Base-by-base conservation (phyloP, 2,329 filamentous ascomycete genomes). In the Apiospora kogelbergensis region DNA sequence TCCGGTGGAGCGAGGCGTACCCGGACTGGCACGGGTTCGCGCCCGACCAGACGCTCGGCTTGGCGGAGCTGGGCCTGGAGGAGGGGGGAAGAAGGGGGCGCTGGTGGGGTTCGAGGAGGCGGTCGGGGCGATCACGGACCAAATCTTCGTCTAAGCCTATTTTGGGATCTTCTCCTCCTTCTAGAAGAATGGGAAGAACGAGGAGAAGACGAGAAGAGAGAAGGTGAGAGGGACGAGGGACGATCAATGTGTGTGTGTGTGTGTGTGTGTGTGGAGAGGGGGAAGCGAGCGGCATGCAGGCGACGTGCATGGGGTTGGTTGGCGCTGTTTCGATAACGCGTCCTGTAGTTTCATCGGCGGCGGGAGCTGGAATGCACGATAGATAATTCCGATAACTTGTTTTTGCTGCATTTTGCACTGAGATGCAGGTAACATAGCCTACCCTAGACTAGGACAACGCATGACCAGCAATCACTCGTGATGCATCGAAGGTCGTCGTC, bases 1-100 rank as follows among this genome's bases (percentile, higher is more conserved):
- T 70, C 40, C 46, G 68, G 7, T 72, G 71, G 71, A 67, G 63
- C 63, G 71, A 71, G 66, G 70, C 42, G 30, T 71, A 69, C 53
- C 68, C 71, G 6, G 48, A 67, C 44, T 72, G 70, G 71, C 45
- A 69, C 6, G n/a, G 15, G 30, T 53, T 69, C 37, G 44, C 30
- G 4, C 65, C 68, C 22, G 65, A 57, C 17, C 20, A 60, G 24
- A 26, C 41, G 26, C 41, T 70, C 15, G 22, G 46, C 20, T 33
- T 68, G 68, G 66, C 40, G 37, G 53, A 68, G 2, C 13, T 68
- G n/a, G 45, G 46, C 30, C 26, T 67, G 10, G 46, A 67, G 48
- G 66, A 37, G 45, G n/a, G 33, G 33, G 33, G 33, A 7, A 33
- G 33, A 4, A 63, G 48, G 48, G 37, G 45, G n/a, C 33, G 48